These are phyloP conservation scores for Cryptococcus sp. DNA, from an alignment of 1,284 basidiomycete species.

Conservation along the genomic window DNA sequence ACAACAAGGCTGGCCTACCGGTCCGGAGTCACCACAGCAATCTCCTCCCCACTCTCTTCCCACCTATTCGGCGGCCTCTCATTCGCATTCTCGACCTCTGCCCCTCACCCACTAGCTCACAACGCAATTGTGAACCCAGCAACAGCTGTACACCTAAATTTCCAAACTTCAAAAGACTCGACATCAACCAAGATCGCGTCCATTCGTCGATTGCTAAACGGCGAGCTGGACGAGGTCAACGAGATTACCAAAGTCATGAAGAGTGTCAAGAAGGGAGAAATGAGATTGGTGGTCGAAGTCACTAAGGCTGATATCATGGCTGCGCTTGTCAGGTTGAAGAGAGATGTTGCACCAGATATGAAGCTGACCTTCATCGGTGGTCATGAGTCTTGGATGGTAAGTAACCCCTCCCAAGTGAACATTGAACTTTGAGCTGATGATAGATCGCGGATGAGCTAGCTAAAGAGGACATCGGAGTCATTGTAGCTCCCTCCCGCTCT, in stretches of 20 bases:
- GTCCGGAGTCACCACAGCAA: slow-evolving; percentile 60
- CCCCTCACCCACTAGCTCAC: slow-evolving; percentile 59
- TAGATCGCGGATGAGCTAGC: slow-evolving; percentile 67
- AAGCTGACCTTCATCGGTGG: slow-evolving; percentile 61
- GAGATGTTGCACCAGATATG: slow-evolving; percentile 57
- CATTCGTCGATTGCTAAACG: slow-evolving; percentile 61
- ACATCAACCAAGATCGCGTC: slow-evolving; percentile 67
- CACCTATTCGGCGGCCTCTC: slow-evolving; percentile 60
- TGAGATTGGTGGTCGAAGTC: slow-evolving; percentile 67
- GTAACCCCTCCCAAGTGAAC: slow-evolving; percentile 2
- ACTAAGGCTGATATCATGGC: slow-evolving; percentile 71
- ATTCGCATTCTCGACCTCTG: slow-evolving; percentile 61
- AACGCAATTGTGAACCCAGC: slow-evolving; percentile 65
- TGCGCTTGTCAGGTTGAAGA: slow-evolving; percentile 66
- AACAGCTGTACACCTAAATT: slow-evolving; percentile 65
- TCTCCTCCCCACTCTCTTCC: slow-evolving; percentile 46
- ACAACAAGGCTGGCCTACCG: slow-evolving; percentile 50
- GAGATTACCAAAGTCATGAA: slow-evolving; percentile 57
- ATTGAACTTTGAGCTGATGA: slow-evolving; percentile 1
- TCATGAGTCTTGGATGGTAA: slow-evolving; percentile 57
- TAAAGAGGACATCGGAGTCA: slow-evolving; percentile 63
- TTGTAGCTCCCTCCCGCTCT: slow-evolving; percentile 60
- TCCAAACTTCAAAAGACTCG: slow-evolving; percentile 53
- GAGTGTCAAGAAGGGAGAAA: slow-evolving; percentile 56
- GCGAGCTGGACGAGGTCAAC: slow-evolving; percentile 49